phyloP scores from a whole-genome alignment of 495 filamentous ascomycete species.

The Massariosphaeria phaeospora region DNA sequence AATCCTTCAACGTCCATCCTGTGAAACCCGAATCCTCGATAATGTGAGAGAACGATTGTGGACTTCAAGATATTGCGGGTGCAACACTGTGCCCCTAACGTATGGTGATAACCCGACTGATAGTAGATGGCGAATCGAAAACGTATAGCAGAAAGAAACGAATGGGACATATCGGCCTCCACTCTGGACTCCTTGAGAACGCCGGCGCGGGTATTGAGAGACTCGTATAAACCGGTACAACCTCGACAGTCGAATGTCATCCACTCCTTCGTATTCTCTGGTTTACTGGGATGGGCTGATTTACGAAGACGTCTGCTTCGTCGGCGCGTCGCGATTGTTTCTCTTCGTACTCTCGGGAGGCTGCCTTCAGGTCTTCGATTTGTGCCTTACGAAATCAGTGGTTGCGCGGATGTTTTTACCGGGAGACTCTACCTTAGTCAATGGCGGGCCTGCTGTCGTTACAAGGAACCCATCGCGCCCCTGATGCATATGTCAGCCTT shows the following conservation, averaged over 20 bases:
- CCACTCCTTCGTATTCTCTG: constrained; percentile 23
- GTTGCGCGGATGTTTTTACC: not conserved
- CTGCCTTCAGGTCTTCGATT: constrained; percentile 36
- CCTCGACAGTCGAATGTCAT: not conserved
- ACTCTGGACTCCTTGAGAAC: not conserved
- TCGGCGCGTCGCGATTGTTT: constrained; percentile 30
- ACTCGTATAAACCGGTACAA: not conserved
- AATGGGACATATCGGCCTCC: not conserved
- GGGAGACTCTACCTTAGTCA: constrained; percentile 33
- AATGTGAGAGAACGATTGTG: not conserved
- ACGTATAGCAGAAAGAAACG: not conserved
- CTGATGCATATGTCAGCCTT: constrained; percentile 27
- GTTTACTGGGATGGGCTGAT: constrained; percentile 29
- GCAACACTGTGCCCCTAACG: not conserved
- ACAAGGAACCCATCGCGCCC: constrained; percentile 39
- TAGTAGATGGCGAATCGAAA: not conserved
- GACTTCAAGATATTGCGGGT: not conserved
- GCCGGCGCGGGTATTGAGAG: not conserved
- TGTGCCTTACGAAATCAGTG: constrained; percentile 30
- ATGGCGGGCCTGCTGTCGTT: constrained; percentile 34
- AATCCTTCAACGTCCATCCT: not conserved
- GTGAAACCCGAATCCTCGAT: not conserved
- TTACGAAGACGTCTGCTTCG: constrained; percentile 31
- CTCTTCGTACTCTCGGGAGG: constrained; percentile 36
- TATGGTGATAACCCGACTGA: not conserved